These are phyloP conservation scores for Scleroderma bovista DNA, from an alignment of 768 basidiomycete species.

Conservation along the genomic window DNA sequence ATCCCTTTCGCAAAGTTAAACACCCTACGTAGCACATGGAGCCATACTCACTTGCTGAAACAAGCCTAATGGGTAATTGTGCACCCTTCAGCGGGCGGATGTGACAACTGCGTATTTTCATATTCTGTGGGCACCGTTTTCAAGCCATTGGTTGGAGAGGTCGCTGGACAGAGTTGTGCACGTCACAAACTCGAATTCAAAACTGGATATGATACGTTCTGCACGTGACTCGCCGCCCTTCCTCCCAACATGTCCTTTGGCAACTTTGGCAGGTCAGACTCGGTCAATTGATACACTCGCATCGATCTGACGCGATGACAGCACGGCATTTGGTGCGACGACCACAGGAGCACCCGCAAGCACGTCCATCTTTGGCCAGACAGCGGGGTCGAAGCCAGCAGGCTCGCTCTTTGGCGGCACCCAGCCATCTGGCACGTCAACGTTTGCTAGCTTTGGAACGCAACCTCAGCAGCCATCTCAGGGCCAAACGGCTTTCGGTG, in stretches of 20 bases:
- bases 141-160: no score
- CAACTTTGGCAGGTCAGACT: conserved; percentile 17
- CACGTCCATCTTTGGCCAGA: conserved; percentile 25
- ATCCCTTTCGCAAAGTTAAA: no score
- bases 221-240: background rate
- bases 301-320: background rate
- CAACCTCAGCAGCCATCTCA: conserved; percentile 17
- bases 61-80: no score
- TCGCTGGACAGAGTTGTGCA: no score
- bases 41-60: no score
- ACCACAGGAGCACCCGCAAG: conserved; percentile 23
- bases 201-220: background rate
- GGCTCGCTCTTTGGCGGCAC: conserved; percentile 36
- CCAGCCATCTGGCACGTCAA: conserved; percentile 20
- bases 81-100: no score
- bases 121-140: no score
- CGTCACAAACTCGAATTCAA: no score
- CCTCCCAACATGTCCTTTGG: conserved; percentile 8
- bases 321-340: conserved; percentile 36
- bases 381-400: conserved; percentile 25
- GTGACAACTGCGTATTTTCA: no score
- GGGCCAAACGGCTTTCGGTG: conserved; percentile 15
- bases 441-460: conserved; percentile 19
- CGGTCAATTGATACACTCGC: background rate
- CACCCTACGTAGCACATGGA: no score